A percentile compares a stretch with the other conserved stretches of the same genome.
Conservation (phyloP, 805 yeast genomes). For the Pichia californica region DNA sequence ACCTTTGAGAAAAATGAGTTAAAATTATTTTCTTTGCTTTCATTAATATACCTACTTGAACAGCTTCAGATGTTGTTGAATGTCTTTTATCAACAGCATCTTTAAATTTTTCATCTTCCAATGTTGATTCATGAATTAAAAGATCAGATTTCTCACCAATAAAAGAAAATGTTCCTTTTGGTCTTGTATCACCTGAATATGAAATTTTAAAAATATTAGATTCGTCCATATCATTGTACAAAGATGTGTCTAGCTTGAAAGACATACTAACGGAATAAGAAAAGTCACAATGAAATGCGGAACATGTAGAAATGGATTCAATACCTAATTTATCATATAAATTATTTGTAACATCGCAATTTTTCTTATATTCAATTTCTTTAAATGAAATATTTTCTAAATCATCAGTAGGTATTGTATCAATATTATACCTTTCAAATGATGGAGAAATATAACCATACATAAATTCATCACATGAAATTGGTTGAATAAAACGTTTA, state of each 20-base stretch:
- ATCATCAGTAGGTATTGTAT: constrained; percentile 16
- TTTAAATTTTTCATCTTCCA: constrained; percentile 67
- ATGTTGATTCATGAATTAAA: constrained; percentile 88
- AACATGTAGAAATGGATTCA: constrained; percentile 46
- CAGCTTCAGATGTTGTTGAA: constrained; percentile 84
- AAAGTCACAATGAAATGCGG: constrained; percentile 80
- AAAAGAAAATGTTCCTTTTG: constrained; percentile 51
- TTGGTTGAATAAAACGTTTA: constrained; percentile 13
- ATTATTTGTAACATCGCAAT: constrained; percentile 8
- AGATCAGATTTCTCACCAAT: constrained; percentile 66
- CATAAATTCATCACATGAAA: constrained; percentile 31
- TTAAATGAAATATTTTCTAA: constrained; percentile 11
- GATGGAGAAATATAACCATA: constrained; percentile 11
- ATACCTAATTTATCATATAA: constrained; percentile 41
- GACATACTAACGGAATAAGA: constrained; percentile 64
- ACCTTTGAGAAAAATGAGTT: constrained; percentile 92
- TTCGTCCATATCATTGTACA: neutral
- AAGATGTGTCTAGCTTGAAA: constrained; percentile 28
- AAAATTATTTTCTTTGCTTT: constrained; percentile 60
- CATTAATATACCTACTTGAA: constrained; percentile 65
- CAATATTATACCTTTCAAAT: constrained; percentile 23
- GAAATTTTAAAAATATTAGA: constrained; percentile 54
- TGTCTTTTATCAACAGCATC: constrained; percentile 84
- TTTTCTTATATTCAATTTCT: constrained; percentile 8
- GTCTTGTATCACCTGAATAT: constrained; percentile 94